Evolutionary conservation across 768 basidiomycete species (phyloP).

Genomic region (Lanmaoa pseudosensibilis): DNA sequence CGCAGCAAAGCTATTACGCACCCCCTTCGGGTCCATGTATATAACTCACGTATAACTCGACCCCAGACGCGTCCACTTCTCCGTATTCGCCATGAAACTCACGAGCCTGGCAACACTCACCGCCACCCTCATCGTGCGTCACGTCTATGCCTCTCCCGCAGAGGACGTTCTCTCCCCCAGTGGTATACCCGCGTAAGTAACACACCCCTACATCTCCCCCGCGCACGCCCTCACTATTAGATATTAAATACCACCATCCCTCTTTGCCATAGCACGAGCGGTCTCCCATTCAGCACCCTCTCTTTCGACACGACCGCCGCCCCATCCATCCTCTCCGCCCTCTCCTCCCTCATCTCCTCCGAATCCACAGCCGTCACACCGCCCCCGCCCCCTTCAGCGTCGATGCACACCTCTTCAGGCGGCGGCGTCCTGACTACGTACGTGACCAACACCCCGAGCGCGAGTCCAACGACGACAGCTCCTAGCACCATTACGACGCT

Average conservation of each 20-base stretch:
- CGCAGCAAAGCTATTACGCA: slow-evolving; percentile 10
- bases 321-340: slow-evolving; percentile 17
- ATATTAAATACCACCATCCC: too few species aligned
- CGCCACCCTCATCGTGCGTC: slow-evolving; percentile 5
- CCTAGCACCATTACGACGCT: not conserved
- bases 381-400: not conserved
- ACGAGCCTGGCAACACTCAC: slow-evolving; percentile 3
- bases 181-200: slow-evolving; percentile 25
- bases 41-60: not conserved
- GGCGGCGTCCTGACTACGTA: not conserved
- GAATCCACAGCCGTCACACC: slow-evolving; percentile 22
- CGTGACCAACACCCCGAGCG: not conserved
- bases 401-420: not conserved
- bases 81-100: slow-evolving; percentile 22
- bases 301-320: slow-evolving; percentile 26
- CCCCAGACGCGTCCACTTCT: too few species aligned
- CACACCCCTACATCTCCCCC: too few species aligned
- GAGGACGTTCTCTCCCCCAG: slow-evolving; percentile 3
- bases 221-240: too few species aligned
- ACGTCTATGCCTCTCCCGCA: slow-evolving; percentile 10
- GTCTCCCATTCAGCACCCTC: slow-evolving; percentile 14
- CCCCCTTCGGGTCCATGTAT: not conserved
- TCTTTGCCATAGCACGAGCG: slow-evolving; percentile 31
- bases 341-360: slow-evolving; percentile 30
- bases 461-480: not conserved